Conservation (phyloP, 108 stramenopile species). For the Nitzschia sp. region DNA sequence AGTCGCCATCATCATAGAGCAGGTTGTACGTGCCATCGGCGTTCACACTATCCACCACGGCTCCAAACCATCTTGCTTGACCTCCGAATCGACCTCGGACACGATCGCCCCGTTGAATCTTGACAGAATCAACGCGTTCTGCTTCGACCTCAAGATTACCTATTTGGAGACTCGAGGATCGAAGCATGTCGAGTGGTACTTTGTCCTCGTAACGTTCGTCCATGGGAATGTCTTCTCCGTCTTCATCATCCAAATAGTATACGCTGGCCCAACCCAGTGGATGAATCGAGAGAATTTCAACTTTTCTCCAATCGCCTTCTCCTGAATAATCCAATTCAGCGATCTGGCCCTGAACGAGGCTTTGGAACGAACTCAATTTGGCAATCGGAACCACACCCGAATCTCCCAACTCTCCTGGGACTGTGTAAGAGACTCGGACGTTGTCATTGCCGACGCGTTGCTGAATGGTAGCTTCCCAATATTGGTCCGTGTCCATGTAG, state of each 20-base stretch:
- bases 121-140: no score
- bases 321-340: neutral
- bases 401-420: neutral
- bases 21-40: no score
- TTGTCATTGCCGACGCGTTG: neutral
- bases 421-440: neutral
- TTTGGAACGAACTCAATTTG: neutral
- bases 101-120: no score
- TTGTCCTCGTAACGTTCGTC: no score
- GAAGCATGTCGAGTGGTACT: no score
- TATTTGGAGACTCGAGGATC: no score
- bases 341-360: constrained; percentile 16
- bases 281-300: neutral
- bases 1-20: no score
- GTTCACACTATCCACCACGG: no score
- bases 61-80: no score
- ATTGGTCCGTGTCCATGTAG: neutral
- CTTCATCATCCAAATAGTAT: neutral
- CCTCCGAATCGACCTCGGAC: no score
- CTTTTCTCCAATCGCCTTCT: neutral
- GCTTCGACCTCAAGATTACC: no score
- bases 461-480: neutral
- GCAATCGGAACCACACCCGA: neutral
- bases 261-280: constrained; percentile 1
- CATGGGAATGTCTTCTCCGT: neutral